Base-by-base conservation (phyloP, 1,284 basidiomycete genomes). In the Schizopora paradoxa region DNA sequence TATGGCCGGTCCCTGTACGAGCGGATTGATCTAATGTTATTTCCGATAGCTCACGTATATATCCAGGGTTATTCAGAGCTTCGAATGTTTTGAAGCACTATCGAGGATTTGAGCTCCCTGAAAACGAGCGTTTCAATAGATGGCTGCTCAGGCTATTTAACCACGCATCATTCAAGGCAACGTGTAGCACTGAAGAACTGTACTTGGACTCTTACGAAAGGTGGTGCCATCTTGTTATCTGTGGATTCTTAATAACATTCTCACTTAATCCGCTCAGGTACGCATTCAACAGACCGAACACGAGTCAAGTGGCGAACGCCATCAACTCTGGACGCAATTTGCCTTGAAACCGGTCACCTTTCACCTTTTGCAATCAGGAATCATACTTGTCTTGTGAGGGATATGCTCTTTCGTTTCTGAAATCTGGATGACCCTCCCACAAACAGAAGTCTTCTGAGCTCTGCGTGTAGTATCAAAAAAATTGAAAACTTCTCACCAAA, bases 161-260 rank as follows among this genome's bases (percentile, higher is more conserved):
- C 1, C 75, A 89, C 54, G 81, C 80, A 0, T 69, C 73, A 2
- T 83, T 90, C 66, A 76, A 73, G 57, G 64, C 67, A 8, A 90
- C 87, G 0, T 83, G 82, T 56, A 86, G 82, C 58, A 77, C 76
- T 0, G 79, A 86, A 21, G 64, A 82, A 22, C 63, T 89, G 34
- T 91, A 90, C 55, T 54, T 89, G 6, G 85, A 89, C 53, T 83
- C 80, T 50, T 90, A 90, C 54, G 83, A 86, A 56, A 67, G 82
- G 81, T 77, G 36, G 42, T 69, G 25, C 32, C 13, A 41, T 7
- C 1, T 27, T 6, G 36, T 23, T 32, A 25, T 49, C 40, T 8
- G 14, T 29, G 19, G 16, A 18, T 38, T 31, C 29, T 14, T 8
- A 10, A 3, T 47, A 16, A 42, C 29, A 38, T 43, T 39, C 36